Evolutionary conservation across 2,329 filamentous ascomycete species (phyloP).

Genomic region (Fusarium buharicum): DNA sequence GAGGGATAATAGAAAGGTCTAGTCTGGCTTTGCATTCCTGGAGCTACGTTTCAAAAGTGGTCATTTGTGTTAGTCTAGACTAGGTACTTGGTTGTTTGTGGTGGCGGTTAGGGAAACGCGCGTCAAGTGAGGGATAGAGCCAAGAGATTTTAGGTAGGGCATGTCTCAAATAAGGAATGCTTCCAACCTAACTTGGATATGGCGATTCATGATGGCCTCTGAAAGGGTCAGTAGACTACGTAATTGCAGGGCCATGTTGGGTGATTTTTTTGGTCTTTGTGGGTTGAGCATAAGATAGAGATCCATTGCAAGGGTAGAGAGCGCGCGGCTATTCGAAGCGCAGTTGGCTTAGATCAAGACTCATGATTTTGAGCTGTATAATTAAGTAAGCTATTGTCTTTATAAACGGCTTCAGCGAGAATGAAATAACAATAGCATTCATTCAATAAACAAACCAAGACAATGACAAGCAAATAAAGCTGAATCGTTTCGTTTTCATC

Average conservation of each 20-base stretch:
- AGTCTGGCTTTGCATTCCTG: constrained; percentile 17
- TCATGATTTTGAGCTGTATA: too few species aligned
- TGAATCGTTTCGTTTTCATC: constrained; percentile 21
- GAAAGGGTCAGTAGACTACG: not conserved
- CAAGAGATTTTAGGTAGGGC: constrained; percentile 1
- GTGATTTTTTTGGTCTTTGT: constrained; percentile 17
- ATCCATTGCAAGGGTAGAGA: not conserved
- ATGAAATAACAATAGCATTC: constrained; percentile 8
- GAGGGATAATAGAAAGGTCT: constrained; percentile 20
- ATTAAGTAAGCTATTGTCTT: not conserved
- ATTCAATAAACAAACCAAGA: not conserved
- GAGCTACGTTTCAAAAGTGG: constrained; percentile 32
- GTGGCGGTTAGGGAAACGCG: constrained; percentile 33
- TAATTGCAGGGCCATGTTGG: not conserved
- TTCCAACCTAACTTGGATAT: constrained; percentile 13
- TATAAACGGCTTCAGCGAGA: not conserved
- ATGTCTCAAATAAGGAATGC: constrained; percentile 34
- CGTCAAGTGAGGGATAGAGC: constrained; percentile 17
- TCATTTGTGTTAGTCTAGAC: constrained; percentile 10
- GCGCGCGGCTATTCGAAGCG: constrained; percentile 25
- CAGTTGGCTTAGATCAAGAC: not conserved
- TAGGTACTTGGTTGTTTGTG: not conserved
- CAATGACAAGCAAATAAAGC: not conserved
- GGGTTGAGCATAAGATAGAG: not conserved
- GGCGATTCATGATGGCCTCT: not conserved